These are phyloP conservation scores for Aspergillus persii DNA, from an alignment of 2,329 filamentous ascomycete genomes.

Conservation along the genomic window DNA sequence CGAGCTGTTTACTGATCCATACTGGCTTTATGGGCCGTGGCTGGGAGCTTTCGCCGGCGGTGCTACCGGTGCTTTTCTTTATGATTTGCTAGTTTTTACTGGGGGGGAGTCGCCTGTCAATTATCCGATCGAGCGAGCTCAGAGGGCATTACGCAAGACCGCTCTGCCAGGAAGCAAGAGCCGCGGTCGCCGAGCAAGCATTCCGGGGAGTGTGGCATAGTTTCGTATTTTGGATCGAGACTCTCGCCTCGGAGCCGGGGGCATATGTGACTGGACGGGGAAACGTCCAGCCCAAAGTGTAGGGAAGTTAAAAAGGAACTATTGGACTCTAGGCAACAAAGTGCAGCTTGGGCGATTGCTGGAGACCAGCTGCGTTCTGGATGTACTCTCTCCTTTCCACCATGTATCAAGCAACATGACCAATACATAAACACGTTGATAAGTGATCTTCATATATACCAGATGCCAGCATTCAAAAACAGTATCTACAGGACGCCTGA, in stretches of 20 bases:
- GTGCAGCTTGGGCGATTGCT: too few species aligned
- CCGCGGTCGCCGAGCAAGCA: not conserved
- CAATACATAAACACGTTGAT: too few species aligned
- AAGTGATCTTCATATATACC: too few species aligned
- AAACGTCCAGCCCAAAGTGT: not conserved
- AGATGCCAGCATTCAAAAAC: too few species aligned
- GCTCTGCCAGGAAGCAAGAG: not conserved
- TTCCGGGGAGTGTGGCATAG: not conserved
- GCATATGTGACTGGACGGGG: not conserved
- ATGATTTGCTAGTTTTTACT: slow-evolving; percentile 53
- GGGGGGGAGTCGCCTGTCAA: slow-evolving; percentile 53
- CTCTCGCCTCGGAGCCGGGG: not conserved
- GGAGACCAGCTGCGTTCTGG: too few species aligned
- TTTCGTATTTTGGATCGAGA: too few species aligned
- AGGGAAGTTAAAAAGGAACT: not conserved
- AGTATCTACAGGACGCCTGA: not conserved
- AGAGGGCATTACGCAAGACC: slow-evolving; percentile 28
- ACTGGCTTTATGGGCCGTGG: slow-evolving; percentile 50
- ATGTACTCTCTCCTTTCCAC: too few species aligned
- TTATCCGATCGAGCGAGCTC: slow-evolving; percentile 46
- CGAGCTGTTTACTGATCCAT: slow-evolving; percentile 43
- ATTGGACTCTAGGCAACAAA: too few species aligned
- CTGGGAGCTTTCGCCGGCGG: slow-evolving; percentile 38
- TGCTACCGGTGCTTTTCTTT: slow-evolving; percentile 48
- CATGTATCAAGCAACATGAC: too few species aligned